Conservation (phyloP, 2,329 filamentous ascomycete species). For the Mycosphaerelloides madeirae region DNA sequence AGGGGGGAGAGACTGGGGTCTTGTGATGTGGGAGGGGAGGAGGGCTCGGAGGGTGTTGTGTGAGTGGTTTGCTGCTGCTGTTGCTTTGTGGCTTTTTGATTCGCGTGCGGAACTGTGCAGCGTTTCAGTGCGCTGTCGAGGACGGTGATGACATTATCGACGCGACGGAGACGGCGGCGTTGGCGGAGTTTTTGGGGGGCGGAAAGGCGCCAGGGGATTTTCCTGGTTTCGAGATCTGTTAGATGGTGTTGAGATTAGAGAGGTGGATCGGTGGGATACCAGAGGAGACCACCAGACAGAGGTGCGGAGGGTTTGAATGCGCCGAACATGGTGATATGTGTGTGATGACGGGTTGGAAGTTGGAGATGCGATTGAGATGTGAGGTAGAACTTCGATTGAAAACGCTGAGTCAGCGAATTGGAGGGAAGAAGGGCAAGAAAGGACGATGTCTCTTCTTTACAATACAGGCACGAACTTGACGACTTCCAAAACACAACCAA, state of each 20-base stretch:
- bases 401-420: no score
- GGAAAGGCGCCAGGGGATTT: constrained; percentile 94
- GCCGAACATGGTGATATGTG: constrained; percentile 64
- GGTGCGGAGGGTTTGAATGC: constrained; percentile 74
- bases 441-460: no score
- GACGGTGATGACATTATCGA: constrained; percentile 82
- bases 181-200: constrained; percentile 85
- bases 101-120: constrained; percentile 9
- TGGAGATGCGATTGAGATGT: no score
- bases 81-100: neutral
- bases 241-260: neutral
- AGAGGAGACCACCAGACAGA: constrained; percentile 75
- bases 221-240: constrained; percentile 51
- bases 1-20: no score
- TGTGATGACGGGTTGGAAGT: no score
- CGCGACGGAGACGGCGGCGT: constrained; percentile 72
- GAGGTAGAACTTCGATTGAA: no score
- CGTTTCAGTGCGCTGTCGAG: constrained; percentile 54
- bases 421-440: no score
- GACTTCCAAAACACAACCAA: neutral
- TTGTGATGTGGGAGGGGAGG: no score
- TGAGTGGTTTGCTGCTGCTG: neutral
- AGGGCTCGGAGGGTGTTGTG: neutral
- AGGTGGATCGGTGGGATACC: constrained; percentile 47
- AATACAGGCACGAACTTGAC: no score